Conservation (phyloP, 805 yeast species). For the Starmerella sirachaensis region DNA sequence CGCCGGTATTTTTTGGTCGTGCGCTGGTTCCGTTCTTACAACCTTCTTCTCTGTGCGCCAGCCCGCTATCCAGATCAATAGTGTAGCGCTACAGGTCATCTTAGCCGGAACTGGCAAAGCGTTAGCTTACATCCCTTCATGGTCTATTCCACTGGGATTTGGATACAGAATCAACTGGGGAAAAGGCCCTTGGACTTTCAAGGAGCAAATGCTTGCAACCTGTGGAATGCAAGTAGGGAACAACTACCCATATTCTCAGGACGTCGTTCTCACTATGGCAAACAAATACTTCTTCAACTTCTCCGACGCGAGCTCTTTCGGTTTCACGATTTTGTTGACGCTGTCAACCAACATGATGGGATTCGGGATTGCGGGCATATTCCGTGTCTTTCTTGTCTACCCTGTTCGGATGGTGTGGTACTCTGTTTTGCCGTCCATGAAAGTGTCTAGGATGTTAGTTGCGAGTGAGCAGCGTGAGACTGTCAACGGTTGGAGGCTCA, state of each 20-base stretch:
- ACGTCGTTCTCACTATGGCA: constrained; percentile 27
- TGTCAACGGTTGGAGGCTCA: constrained; percentile 48
- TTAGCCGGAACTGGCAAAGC: constrained; percentile 47
- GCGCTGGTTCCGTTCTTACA: constrained; percentile 45
- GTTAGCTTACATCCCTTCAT: constrained; percentile 25
- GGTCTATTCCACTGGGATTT: constrained; percentile 10
- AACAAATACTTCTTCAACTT: constrained; percentile 21
- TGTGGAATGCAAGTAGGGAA: constrained; percentile 21
- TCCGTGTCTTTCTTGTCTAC: constrained; percentile 46
- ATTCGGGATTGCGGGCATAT: constrained; percentile 51
- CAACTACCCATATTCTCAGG: constrained; percentile 19
- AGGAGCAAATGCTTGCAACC: constrained; percentile 14
- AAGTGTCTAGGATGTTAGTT: constrained; percentile 39
- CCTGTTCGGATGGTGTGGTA: constrained; percentile 46
- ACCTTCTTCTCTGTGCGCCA: constrained; percentile 44
- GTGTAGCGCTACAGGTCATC: constrained; percentile 45
- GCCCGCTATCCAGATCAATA: constrained; percentile 40
- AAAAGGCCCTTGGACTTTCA: constrained; percentile 43
- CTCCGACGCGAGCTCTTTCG: constrained; percentile 26
- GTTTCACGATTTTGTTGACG: constrained; percentile 43
- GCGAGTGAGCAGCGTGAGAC: constrained; percentile 32
- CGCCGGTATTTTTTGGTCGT: constrained; percentile 39
- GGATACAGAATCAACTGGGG: constrained; percentile 28
- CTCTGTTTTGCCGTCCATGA: constrained; percentile 36
- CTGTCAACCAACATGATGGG: constrained; percentile 51